Evolutionary conservation across 768 basidiomycete genomes (phyloP), one percentile per base, ranked within the genome.

Genomic region (Sporobolomyces roseus): DNA sequence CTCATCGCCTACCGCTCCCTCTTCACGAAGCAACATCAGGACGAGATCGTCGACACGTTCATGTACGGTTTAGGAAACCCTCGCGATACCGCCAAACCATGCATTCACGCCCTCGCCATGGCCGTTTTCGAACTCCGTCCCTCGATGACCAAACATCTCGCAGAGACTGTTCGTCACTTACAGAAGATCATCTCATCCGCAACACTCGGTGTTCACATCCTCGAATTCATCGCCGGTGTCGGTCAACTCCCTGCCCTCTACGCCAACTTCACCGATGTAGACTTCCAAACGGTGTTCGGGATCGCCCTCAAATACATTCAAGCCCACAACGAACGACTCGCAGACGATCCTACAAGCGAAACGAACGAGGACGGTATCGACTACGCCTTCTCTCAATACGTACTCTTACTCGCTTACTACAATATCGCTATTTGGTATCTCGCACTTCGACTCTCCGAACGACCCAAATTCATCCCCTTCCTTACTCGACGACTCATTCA

Each of bases 101-200:
- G 91, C 77, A 81, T 99, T 23, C 89, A 96, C 74, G 92, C 91
- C 0, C 83, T 99, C 25, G 86, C 93, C 0, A 83, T 98, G 36
- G 85, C 87, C 4, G 87, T 91, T 0, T 93, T 90, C 76, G 96
- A 98, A 77, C 79, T 98, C 19, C 88, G 86, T 56, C 80, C 85
- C 10, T 89, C 90, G 10, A 85, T 93, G 78, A 90, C 87, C 32
- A 89, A 88, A 71, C 85, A 83, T 74, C 81, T 97, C 41, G 84
- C 91, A 10, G 82, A 84, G 41, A 91, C 96, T 60, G 81, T 98
- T 65, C 88, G 88, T 74, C 90, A 90, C 78, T 83, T 98, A 33
- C 87, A 89, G 10, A 88, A 90, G 77, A 94, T 98, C 79, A 93
- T 97, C 87, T 91, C 91, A 1, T 92, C 90, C 61, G 86, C 91